Base-by-base conservation (phyloP, 257 asterid species). In the Solanum rostratum region DNA sequence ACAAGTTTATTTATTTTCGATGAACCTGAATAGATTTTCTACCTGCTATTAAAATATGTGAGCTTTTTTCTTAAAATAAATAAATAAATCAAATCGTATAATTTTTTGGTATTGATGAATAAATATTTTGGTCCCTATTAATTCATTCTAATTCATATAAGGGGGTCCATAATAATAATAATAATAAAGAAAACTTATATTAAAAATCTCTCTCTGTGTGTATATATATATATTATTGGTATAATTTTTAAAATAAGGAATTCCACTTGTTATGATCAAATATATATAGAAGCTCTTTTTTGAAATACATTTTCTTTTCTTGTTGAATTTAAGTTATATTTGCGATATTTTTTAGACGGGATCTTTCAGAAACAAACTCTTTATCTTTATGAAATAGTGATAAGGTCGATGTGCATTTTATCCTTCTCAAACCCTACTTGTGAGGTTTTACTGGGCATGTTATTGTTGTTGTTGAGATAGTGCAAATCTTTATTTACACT, bases 1-100 rank as follows among this genome's bases (percentile, higher is more conserved):
- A 93, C 85, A 96, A 95, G 99, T 76, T 93, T 27, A 45, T 20
- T 5, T 33, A 0, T 55, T 20, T 20, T 55, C 2, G 20, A 19
- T 55, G 7, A 11, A 55, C 5, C 2, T 33, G 6, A 33, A 33
- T 33, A 33, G 39, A 33, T 33, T 33, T 33, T 33, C 39, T 33
- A 33, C 1, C 39, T 4, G 6, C 15, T n/a, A 60, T 10, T 5
- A 10, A 22, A 10, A 22, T 22, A 22, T 60, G 22, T 29, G 13
- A 14, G 5, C 6, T 3, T 54, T 54, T 19, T 19, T 43, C 1
- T 43, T 0, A 41, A 7, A 41, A 41, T n/a, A n/a, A n/a, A n/a
- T 43, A 12, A 45, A 12, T 10, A 46, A 46, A 46, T 10, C 10
- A 46, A 13, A 3, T 49, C 14, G 1, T 3, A 49, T 12, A 49